Evolutionary conservation across 805 yeast genomes (phyloP).

Genomic region (Scheffersomyces stipitis): DNA sequence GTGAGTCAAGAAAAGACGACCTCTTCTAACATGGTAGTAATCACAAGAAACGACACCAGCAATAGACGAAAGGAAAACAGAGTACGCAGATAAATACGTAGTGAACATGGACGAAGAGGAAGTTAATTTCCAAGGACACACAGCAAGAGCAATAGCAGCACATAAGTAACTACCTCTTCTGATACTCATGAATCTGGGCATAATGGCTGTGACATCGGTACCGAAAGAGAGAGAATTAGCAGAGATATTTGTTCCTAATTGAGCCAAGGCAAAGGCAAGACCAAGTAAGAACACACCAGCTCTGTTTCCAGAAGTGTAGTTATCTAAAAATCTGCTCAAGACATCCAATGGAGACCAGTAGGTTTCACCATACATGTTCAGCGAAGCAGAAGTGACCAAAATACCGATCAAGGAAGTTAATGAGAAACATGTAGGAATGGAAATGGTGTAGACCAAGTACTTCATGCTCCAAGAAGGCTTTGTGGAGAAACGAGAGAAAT

Average conservation of each 20-base stretch:
- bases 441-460: slow-evolving; percentile 46
- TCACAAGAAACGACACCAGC: slow-evolving; percentile 76
- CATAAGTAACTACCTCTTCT: slow-evolving; percentile 81
- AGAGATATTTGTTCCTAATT: slow-evolving; percentile 74
- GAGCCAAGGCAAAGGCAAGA: slow-evolving; percentile 70
- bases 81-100: slow-evolving; percentile 75
- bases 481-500: slow-evolving; percentile 79
- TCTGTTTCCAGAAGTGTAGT: slow-evolving; percentile 56
- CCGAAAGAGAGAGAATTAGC: slow-evolving; percentile 73
- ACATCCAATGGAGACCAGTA: slow-evolving; percentile 87
- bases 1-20: slow-evolving; percentile 61
- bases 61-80: slow-evolving; percentile 79
- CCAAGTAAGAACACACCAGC: slow-evolving; percentile 80
- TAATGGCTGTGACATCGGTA: slow-evolving; percentile 66
- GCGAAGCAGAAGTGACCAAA: slow-evolving; percentile 77
- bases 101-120: slow-evolving; percentile 72
- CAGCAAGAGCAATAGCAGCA: slow-evolving; percentile 65
- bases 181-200: slow-evolving; percentile 66
- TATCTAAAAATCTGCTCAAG: slow-evolving; percentile 56
- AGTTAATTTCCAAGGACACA: slow-evolving; percentile 83
- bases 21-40: slow-evolving; percentile 70
- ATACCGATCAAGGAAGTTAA: slow-evolving; percentile 84
- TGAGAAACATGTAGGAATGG: slow-evolving; percentile 78
- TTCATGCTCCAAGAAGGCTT: slow-evolving; percentile 39
- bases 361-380: slow-evolving; percentile 62